A percentile compares a stretch with the other conserved stretches of the same genome.
These are phyloP conservation scores for Coprinopsis sp. DNA, from an alignment of 768 basidiomycete species.

Conservation along the genomic window DNA sequence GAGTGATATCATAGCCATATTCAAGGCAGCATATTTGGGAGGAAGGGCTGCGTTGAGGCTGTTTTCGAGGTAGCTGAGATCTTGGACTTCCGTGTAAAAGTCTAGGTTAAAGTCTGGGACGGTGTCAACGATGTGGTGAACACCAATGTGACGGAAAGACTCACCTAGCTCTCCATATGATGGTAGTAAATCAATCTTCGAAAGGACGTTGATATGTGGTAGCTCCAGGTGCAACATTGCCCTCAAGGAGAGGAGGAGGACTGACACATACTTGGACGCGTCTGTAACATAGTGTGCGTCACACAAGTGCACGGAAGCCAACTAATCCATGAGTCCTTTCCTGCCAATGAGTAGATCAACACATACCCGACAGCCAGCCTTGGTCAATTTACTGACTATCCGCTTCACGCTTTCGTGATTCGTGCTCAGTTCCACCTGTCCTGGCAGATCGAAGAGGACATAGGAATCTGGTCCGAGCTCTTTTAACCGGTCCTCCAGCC, in stretches of 20 bases:
- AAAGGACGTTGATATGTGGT: constrained; percentile 97
- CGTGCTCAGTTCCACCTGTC: constrained; percentile 96
- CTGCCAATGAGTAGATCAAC: constrained; percentile 5
- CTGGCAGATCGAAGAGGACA: constrained; percentile 92
- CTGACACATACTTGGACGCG: constrained; percentile 89
- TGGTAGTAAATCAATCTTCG: constrained; percentile 88
- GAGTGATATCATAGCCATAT: too few species aligned
- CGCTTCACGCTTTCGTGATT: constrained; percentile 87
- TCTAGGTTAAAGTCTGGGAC: too few species aligned
- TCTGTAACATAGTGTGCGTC: constrained; percentile 98
- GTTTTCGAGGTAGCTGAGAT: too few species aligned
- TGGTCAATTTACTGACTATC: constrained; percentile 67
- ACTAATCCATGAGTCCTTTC: constrained; percentile 39
- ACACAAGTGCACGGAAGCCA: constrained; percentile 92
- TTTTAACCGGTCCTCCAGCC: constrained; percentile 66
- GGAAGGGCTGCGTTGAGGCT: too few species aligned
- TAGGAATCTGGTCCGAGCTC: constrained; percentile 73
- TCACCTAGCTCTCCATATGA: constrained; percentile 89
- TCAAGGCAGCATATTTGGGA: too few species aligned
- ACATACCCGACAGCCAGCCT: constrained; percentile 81
- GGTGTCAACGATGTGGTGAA: too few species aligned
- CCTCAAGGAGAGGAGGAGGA: constrained; percentile 85
- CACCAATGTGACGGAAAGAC: too few species aligned
- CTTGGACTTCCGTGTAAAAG: too few species aligned
- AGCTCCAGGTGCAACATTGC: constrained; percentile 98